phyloP scores from a whole-genome alignment of 768 basidiomycete genomes.

The Paxillus ammoniavirescens region DNA sequence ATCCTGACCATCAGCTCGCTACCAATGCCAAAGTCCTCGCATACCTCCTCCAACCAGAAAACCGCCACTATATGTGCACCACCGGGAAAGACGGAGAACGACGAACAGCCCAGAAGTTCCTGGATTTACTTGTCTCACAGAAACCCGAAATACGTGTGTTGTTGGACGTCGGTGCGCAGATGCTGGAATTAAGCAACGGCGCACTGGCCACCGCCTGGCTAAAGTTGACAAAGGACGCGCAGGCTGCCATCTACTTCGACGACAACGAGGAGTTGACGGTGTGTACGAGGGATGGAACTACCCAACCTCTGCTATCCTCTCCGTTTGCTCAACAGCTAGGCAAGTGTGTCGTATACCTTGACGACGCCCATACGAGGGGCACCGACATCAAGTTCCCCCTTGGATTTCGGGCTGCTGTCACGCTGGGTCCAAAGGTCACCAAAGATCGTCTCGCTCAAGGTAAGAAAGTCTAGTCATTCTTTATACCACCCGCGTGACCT shows the following conservation, averaged over 20 bases:
- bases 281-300: conserved; percentile 32
- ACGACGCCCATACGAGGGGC: conserved; percentile 46
- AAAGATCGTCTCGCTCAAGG: conserved; percentile 52
- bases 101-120: conserved; percentile 19
- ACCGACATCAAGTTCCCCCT: conserved; percentile 48
- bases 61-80: conserved; percentile 27
- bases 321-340: conserved; percentile 39
- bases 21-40: conserved; percentile 42
- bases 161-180: conserved; percentile 53
- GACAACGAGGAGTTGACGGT: conserved; percentile 33
- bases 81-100: conserved; percentile 26
- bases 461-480: conserved; percentile 13
- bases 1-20: conserved; percentile 35
- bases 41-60: conserved; percentile 29
- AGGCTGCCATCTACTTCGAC: conserved; percentile 42
- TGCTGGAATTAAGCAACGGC: conserved; percentile 44
- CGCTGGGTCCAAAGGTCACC: conserved; percentile 46
- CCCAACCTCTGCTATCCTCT: conserved; percentile 38
- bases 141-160: conserved; percentile 40
- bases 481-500: neutral
- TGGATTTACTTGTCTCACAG: conserved; percentile 30
- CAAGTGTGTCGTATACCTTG: conserved; percentile 46
- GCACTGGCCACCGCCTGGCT: conserved; percentile 30
- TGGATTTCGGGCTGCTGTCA: conserved; percentile 43
- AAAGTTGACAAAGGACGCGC: conserved; percentile 17